These are phyloP conservation scores for Pseudocercospora vitis DNA, from an alignment of 2,329 filamentous ascomycete species.

Conservation along the genomic window DNA sequence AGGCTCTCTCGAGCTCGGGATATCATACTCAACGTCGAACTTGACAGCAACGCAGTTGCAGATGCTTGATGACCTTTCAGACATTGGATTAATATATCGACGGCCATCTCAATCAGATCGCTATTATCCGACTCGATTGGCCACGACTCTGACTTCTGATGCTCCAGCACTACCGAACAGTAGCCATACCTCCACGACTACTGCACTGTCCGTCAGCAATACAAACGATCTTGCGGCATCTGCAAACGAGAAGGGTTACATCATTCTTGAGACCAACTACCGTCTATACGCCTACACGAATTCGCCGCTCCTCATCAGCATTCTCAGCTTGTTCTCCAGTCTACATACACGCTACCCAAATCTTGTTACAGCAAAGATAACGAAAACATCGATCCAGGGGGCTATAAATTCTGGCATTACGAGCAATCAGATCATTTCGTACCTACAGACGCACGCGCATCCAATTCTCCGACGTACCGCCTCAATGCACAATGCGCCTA, in stretches of 20 bases:
- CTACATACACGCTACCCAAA: constrained; percentile 91
- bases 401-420: constrained; percentile 92
- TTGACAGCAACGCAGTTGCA: constrained; percentile 78
- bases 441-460: constrained; percentile 88
- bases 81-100: constrained; percentile 88
- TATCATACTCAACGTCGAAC: constrained; percentile 83
- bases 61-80: constrained; percentile 86
- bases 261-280: constrained; percentile 98
- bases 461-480: constrained; percentile 78
- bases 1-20: constrained; percentile 86
- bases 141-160: constrained; percentile 84
- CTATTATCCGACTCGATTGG: constrained; percentile 88
- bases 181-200: constrained; percentile 64
- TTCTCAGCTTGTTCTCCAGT: constrained; percentile 84
- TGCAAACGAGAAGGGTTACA: constrained; percentile 67
- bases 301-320: constrained; percentile 89
- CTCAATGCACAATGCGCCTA: constrained; percentile 53
- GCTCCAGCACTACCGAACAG: constrained; percentile 70
- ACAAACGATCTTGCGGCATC: constrained; percentile 35
- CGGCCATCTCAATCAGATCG: constrained; percentile 46
- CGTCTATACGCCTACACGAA: constrained; percentile 95
- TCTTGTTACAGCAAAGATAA: constrained; percentile 88
- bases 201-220: constrained; percentile 42
- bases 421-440: constrained; percentile 90
- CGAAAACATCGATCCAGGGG: constrained; percentile 80